Percentiles rank a stretch among this genome's conserved stretches.
Conservation (phyloP, 2,329 filamentous ascomycete species). For the Sphaerulina populicola region DNA sequence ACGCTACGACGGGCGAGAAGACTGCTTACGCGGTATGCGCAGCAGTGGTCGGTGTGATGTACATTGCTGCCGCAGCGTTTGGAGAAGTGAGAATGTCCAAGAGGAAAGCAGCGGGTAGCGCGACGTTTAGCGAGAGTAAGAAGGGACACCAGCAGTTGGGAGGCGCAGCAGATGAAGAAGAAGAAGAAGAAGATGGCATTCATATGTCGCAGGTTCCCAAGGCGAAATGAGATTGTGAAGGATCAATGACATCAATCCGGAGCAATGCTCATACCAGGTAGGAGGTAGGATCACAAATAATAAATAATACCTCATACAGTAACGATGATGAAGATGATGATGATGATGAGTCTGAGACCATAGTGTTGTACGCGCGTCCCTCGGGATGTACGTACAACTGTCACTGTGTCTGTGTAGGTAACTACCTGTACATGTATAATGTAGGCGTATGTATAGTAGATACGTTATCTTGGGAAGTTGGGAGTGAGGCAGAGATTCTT, state of each 20-base stretch:
- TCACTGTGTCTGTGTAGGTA: too few relatives aligned
- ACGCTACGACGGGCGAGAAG: slow-evolving; percentile 24
- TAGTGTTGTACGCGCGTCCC: too few relatives aligned
- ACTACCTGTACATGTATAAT: too few relatives aligned
- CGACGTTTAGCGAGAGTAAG: neutral
- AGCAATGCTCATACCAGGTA: too few relatives aligned
- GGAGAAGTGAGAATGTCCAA: slow-evolving; percentile 22
- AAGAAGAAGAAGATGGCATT: neutral
- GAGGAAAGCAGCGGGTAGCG: slow-evolving; percentile 3
- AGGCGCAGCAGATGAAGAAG: neutral
- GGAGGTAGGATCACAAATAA: too few relatives aligned
- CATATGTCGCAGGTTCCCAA: slow-evolving; percentile 1
- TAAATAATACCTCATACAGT: too few relatives aligned
- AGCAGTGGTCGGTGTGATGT: slow-evolving; percentile 40
- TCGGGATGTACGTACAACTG: too few relatives aligned
- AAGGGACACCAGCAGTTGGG: slow-evolving; percentile 6
- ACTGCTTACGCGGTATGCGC: slow-evolving; percentile 44
- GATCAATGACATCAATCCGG: neutral
- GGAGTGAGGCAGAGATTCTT: too few relatives aligned
- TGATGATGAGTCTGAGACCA: too few relatives aligned
- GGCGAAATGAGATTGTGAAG: neutral
- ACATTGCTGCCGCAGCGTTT: slow-evolving; percentile 31
- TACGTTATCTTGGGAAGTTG: too few relatives aligned
- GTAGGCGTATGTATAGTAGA: too few relatives aligned
- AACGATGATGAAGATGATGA: too few relatives aligned